Base-by-base conservation (phyloP, 1,284 basidiomycete species). In the Malassezia psittaci region DNA sequence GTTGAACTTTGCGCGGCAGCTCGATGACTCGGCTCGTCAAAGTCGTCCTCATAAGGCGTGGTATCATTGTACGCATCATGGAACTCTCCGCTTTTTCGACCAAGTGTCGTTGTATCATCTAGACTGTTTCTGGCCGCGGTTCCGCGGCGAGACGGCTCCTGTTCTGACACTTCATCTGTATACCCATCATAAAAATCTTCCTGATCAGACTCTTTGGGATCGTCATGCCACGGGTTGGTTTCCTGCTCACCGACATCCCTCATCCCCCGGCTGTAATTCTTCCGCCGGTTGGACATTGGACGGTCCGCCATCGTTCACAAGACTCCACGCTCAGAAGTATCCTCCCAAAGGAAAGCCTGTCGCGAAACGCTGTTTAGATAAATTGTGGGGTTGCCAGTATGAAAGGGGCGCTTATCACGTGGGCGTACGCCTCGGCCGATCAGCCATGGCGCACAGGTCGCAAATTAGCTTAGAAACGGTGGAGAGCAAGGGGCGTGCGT, bases 51-150 rank as follows among this genome's bases (percentile, higher is more conserved):
- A 11, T 10, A 32, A 16, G 45, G 6, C 12, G 19, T 36, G 5
- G 33, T 19, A 5, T 16, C 34, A 18, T 51, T 38, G 32, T 42
- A 48, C 12, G 47, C 47, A 16, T 48, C 47, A 7, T 37, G 33
- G 11, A 19, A 49, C 37, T 54, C 48, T 37, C 36, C 21, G 38
- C 48, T 49, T 33, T 37, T 37, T 2, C 48, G 38, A n/a, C 48
- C 38, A 7, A 15, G 15, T n/a, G 47, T 48, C 36, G 47, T 38
- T n/a, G 34, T 40, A 11, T 24, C 24, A 15, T 48, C 47, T 1
- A 13, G 4, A 11, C 35, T 48, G 15, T 15, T 11, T 3, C 47
- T 24, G 21, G 43, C 13, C n/a, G 19, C 21, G 8, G 21, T 8
- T 24, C 13, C 18, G 6, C 19, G 19, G 7, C 16, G 16, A n/a